Evolutionary conservation across 176 grass and related monocot species (phyloP), one percentile per base, ranked within the genome.

Genomic region (Cocos nucifera): DNA sequence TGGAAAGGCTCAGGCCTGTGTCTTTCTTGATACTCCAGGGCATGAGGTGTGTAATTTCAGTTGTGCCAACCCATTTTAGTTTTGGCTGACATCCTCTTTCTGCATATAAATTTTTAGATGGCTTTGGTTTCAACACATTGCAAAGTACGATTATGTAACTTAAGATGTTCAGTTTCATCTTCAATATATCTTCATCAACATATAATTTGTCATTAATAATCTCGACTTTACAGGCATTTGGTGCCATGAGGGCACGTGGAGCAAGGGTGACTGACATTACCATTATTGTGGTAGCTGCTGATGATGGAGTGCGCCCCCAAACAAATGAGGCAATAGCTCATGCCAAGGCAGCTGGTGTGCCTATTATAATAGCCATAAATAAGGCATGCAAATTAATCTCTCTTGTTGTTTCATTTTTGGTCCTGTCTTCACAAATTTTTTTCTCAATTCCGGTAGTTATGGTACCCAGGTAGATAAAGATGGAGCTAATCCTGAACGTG

Each of bases 211-310:
- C 35, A 44, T 12, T 14, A 44, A 44, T 14, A 44, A 69, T 83
- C 56, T 60, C 52, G 63, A 21, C 16, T 68, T 68, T 30, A 50
- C 69, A 96, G 92, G 92, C 92, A 16, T 97, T 97, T 88, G 87
- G 92, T 81, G 92, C 92, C 53, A 97, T 97, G 92, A 91, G 92
- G 73, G 92, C 92, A 64, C 76, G 92, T 58, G 92, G 92, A 69
- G 92, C 92, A 44, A 80, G 79, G 64, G 81, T 97, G 73, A 97
- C 92, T 44, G 92, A 97, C 79, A 88, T 97, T 15, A 75, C 75
- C 67, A 85, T 97, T 54, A 85, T 97, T 74, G 92, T 97, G 5
- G 92, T 97, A 25, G 84, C 92, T 65, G 92, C 76, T 69, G 92
- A 97, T 80, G 92, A 97, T 80, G 92, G 92, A 48, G 87, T 97